A percentile compares a stretch with the other conserved stretches of the same genome.
Conservation (phyloP, 2,329 filamentous ascomycete species). For the Microsporum canis region DNA sequence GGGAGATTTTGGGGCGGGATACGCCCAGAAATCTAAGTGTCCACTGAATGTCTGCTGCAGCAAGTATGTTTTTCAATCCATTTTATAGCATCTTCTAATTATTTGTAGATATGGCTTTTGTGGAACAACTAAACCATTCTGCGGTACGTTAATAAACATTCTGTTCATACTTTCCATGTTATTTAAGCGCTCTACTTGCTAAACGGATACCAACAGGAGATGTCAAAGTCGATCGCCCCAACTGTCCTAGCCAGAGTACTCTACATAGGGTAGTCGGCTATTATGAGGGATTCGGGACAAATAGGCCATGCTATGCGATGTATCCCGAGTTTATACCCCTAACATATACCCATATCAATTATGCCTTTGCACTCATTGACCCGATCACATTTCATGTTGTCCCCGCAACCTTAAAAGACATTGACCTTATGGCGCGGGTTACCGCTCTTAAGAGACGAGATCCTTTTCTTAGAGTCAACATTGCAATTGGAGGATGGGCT, state of each 20-base stretch:
- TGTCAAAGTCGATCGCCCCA: not conserved
- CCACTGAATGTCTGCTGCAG: constrained; percentile 26
- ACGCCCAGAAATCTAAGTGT: constrained; percentile 14
- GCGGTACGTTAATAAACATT: not conserved
- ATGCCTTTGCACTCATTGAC: constrained; percentile 34
- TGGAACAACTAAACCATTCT: constrained; percentile 12
- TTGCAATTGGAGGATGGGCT: constrained; percentile 35
- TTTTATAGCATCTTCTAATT: not conserved
- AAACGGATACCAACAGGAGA: not conserved
- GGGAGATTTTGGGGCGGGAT: constrained; percentile 15
- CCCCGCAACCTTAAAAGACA: constrained; percentile 28
- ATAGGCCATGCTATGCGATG: constrained; percentile 17
- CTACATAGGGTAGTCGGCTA: constrained; percentile 23
- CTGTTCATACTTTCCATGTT: not conserved
- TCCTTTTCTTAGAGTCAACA: constrained; percentile 23
- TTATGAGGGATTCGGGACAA: constrained; percentile 22
- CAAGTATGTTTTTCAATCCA: constrained; percentile 9
- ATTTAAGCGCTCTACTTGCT: not conserved
- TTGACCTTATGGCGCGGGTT: constrained; percentile 18
- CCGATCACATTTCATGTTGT: constrained; percentile 25
- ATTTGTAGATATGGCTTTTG: constrained; percentile 9
- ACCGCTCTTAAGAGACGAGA: constrained; percentile 20
- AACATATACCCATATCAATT: constrained; percentile 22
- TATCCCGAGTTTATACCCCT: constrained; percentile 11
- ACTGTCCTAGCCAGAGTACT: not conserved